Percentiles rank a stretch among this genome's conserved stretches.
Evolutionary conservation across 2,329 filamentous ascomycete genomes (phyloP).

Genomic region (Pseudogymnoascus sp.): DNA sequence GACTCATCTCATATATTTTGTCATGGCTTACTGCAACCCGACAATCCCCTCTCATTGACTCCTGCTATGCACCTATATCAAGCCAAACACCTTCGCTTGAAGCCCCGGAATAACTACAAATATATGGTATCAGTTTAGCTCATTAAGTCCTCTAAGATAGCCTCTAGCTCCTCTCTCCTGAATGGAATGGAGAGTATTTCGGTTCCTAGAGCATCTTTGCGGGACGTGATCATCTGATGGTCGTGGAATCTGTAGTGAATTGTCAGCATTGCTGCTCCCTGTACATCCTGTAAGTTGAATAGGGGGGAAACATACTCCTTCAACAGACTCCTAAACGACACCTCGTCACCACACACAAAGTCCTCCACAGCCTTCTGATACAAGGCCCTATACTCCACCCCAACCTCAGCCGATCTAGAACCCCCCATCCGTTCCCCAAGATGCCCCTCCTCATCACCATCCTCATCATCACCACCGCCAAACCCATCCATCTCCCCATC

Average conservation of each 20-base stretch:
- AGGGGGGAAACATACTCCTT: conserved; percentile 62
- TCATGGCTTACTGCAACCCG: neutral
- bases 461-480: conserved; percentile 43
- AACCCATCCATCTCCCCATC: conserved; percentile 40
- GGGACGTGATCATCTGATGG: conserved; percentile 91
- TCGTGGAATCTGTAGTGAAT: conserved; percentile 68
- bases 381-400: conserved; percentile 81
- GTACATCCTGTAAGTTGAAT: neutral
- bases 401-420: conserved; percentile 37
- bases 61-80: neutral
- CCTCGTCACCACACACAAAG: conserved; percentile 94
- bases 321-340: conserved; percentile 86
- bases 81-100: neutral
- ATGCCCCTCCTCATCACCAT: conserved; percentile 28
- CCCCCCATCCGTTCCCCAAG: conserved; percentile 11
- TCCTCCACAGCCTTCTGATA: conserved; percentile 96
- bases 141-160: conserved; percentile 70
- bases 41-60: neutral
- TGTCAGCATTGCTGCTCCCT: conserved; percentile 24
- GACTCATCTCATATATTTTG: neutral
- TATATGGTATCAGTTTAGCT: neutral
- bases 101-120: neutral
- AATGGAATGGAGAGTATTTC: conserved; percentile 84
- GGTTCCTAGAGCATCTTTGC: conserved; percentile 76
- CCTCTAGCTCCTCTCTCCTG: conserved; percentile 79